Conservation (phyloP, 495 filamentous ascomycete genomes). For the Glonium stellatum region DNA sequence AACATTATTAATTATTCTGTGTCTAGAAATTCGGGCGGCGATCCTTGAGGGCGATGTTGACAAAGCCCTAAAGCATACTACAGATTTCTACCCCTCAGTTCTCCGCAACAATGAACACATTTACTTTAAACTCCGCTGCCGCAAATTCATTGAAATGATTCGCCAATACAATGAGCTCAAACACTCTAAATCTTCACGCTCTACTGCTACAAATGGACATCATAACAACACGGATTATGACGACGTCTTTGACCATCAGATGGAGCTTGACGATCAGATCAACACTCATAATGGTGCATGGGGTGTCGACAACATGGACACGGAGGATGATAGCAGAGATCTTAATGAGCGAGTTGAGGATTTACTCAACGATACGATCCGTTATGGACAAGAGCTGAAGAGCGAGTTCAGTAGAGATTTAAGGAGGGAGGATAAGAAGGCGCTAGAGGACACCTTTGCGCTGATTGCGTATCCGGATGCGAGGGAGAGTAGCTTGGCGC, state of each 20-base stretch:
- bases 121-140: slow-evolving; percentile 81
- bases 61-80: slow-evolving; percentile 73
- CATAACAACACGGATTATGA: slow-evolving; percentile 27
- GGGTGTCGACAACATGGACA: slow-evolving; percentile 50
- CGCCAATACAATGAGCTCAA: slow-evolving; percentile 66
- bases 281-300: slow-evolving; percentile 26
- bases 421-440: slow-evolving; percentile 58
- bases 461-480: slow-evolving; percentile 83
- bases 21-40: slow-evolving; percentile 70
- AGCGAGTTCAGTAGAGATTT: slow-evolving; percentile 67
- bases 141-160: slow-evolving; percentile 96
- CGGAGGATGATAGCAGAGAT: slow-evolving; percentile 16
- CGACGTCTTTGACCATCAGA: slow-evolving; percentile 54
- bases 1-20: not conserved
- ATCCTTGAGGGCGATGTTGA: slow-evolving; percentile 94
- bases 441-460: slow-evolving; percentile 79
- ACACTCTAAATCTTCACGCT: slow-evolving; percentile 32
- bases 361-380: slow-evolving; percentile 60
- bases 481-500: slow-evolving; percentile 62
- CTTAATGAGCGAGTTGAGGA: slow-evolving; percentile 44
- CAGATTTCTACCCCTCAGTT: slow-evolving; percentile 70
- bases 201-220: slow-evolving; percentile 30
- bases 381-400: slow-evolving; percentile 74
- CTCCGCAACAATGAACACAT: slow-evolving; percentile 80
- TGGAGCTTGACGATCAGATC: slow-evolving; percentile 71